These are phyloP conservation scores for Coprinopsis sp. DNA, from an alignment of 768 basidiomycete genomes.

Conservation along the genomic window DNA sequence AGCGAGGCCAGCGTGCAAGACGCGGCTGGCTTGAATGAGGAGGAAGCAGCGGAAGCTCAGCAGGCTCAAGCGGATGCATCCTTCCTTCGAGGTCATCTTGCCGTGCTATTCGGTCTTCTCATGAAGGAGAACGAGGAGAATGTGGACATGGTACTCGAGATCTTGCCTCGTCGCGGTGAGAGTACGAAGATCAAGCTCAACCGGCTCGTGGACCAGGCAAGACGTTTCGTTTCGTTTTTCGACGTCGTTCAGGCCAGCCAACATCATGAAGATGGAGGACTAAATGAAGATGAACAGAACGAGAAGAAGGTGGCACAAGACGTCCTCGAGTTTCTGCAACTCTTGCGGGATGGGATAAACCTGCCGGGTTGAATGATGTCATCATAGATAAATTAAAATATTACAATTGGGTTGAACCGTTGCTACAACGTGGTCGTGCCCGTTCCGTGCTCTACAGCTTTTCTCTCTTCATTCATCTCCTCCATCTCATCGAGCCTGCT, in stretches of 20 bases:
- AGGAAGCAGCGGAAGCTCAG: neutral
- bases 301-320: constrained; percentile 41
- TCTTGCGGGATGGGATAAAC: constrained; percentile 24
- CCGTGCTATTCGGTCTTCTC: constrained; percentile 64
- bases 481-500: neutral
- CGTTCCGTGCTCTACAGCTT: neutral
- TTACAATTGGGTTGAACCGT: neutral
- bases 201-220: constrained; percentile 39
- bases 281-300: constrained; percentile 22
- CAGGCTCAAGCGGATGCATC: constrained; percentile 34
- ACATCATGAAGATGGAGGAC: neutral
- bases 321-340: constrained; percentile 53
- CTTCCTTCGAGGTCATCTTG: constrained; percentile 68
- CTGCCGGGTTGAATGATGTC: neutral
- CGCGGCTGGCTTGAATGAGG: neutral
- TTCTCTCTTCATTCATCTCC: neutral
- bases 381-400: constrained; percentile 1
- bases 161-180: constrained; percentile 18
- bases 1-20: constrained; percentile 10
- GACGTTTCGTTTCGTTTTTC: constrained; percentile 47
- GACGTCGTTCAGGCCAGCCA: constrained; percentile 17
- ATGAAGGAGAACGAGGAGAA: constrained; percentile 38
- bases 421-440: no score
- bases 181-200: constrained; percentile 24
- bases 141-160: constrained; percentile 28